Evolutionary conservation across 1,284 basidiomycete genomes (phyloP).

Genomic region (Xerocomus minutiporus): DNA sequence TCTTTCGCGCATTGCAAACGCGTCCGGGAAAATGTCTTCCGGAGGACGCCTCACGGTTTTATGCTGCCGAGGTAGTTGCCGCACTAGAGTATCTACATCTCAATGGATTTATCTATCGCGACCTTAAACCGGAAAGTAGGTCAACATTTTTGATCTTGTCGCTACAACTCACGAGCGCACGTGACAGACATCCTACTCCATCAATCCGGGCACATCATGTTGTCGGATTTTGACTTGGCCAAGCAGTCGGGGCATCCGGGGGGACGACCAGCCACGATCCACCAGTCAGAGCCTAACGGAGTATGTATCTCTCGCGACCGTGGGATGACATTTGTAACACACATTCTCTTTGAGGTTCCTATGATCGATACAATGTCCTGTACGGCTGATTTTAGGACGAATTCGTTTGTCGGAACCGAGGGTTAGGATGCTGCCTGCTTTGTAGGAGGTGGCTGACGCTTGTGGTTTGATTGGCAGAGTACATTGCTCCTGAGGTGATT

Average conservation of each 20-base stretch:
- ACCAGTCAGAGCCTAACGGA: constrained; percentile 84
- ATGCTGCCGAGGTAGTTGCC: constrained; percentile 97
- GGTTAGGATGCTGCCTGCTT: constrained; percentile 47
- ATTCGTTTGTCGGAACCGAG: constrained; percentile 98
- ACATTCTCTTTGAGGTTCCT: constrained; percentile 53
- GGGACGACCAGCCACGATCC: constrained; percentile 86
- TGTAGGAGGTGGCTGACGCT: constrained; percentile 22
- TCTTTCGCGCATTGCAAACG: constrained; percentile 95
- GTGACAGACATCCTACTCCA: constrained; percentile 91
- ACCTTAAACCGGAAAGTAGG: constrained; percentile 98
- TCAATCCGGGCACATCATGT: constrained; percentile 98
- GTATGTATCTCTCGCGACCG: constrained; percentile 40
- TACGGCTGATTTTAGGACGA: constrained; percentile 96
- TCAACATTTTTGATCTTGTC: constrained; percentile 18
- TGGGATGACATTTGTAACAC: constrained; percentile 14
- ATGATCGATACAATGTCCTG: constrained; percentile 96
- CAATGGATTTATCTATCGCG: constrained; percentile 99
- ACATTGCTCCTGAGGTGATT: constrained; percentile 99
- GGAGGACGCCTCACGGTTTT: constrained; percentile 95
- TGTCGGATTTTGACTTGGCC: constrained; percentile 98
- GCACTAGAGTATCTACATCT: constrained; percentile 98
- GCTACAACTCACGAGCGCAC: constrained; percentile 3
- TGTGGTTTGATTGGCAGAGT: constrained; percentile 56
- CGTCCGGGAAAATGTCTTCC: constrained; percentile 93
- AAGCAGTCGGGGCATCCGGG: constrained; percentile 89